Conservation (phyloP, 2,329 filamentous ascomycete genomes). For the Annulohypoxylon truncatum region DNA sequence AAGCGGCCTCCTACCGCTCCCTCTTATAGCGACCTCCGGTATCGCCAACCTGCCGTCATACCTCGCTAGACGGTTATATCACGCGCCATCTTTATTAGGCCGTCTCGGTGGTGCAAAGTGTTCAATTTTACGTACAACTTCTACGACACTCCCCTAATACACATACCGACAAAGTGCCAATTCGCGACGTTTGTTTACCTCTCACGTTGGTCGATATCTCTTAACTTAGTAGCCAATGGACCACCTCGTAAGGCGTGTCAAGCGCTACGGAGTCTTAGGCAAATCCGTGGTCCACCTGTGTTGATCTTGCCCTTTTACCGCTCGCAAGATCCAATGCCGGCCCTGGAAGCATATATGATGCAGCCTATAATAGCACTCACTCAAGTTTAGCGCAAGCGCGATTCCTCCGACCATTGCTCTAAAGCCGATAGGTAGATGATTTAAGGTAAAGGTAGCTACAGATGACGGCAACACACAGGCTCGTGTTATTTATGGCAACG, state of each 20-base stretch:
- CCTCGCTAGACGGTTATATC: constrained; percentile 7
- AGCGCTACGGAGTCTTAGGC: constrained; percentile 21
- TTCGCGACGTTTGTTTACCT: constrained; percentile 18
- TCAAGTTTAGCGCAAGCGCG: constrained; percentile 22
- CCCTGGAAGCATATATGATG: constrained; percentile 12
- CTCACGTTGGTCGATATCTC: constrained; percentile 16
- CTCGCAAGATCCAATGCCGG: constrained; percentile 23
- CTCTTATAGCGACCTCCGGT: constrained; percentile 24
- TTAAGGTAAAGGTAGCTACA: constrained; percentile 7
- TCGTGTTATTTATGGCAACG: constrained; percentile 5
- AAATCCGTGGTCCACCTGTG: constrained; percentile 4
- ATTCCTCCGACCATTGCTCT: constrained; percentile 17
- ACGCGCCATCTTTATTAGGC: not conserved
- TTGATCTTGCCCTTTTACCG: constrained; percentile 24
- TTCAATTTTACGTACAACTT: constrained; percentile 13
- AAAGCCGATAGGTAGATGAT: constrained; percentile 10
- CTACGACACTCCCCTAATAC: not conserved
- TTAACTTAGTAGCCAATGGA: constrained; percentile 22
- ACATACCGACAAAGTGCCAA: not conserved
- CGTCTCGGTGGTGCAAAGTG: not conserved
- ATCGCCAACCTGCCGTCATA: constrained; percentile 34
- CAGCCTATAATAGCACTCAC: constrained; percentile 20
- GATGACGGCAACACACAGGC: constrained; percentile 1
- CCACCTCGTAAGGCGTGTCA: constrained; percentile 12
- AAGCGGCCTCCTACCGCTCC: not conserved